Conservation (phyloP, 2,329 filamentous ascomycete genomes). For the Coniochaeta hoffmannii region DNA sequence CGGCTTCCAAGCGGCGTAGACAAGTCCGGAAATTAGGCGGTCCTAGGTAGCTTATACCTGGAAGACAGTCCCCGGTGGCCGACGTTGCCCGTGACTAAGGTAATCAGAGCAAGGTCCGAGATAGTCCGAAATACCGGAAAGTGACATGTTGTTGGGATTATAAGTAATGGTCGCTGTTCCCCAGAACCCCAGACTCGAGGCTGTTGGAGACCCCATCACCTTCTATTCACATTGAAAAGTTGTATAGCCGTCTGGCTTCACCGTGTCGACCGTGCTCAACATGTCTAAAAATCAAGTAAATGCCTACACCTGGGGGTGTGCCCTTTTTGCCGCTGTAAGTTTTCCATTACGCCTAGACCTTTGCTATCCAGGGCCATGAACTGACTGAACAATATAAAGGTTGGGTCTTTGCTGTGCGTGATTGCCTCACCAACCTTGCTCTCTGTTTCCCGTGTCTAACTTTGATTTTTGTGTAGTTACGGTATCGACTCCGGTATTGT, state of each 20-base stretch:
- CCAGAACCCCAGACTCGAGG: background rate
- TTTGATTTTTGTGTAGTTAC: background rate
- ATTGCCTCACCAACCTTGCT: background rate
- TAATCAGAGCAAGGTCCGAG: background rate
- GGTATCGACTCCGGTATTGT: conserved; percentile 5
- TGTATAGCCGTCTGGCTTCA: background rate
- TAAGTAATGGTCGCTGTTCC: conserved; percentile 1
- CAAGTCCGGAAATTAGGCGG: background rate
- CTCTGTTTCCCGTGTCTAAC: background rate
- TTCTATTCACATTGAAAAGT: background rate
- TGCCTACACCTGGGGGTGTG: conserved; percentile 3
- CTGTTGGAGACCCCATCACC: background rate
- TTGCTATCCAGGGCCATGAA: background rate
- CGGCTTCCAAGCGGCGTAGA: background rate
- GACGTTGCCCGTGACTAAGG: background rate
- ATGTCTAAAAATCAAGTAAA: background rate
- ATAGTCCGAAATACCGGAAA: background rate
- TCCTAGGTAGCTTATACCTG: no score
- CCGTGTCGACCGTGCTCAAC: background rate
- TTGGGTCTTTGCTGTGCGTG: conserved; percentile 1
- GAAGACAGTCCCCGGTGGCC: background rate
- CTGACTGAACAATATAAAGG: background rate
- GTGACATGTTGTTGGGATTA: background rate
- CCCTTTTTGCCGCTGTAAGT: conserved; percentile 3
- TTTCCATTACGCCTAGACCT: background rate